Evolutionary conservation across 2,329 filamentous ascomycete species (phyloP).

Genomic region (Fusarium anthophilum): DNA sequence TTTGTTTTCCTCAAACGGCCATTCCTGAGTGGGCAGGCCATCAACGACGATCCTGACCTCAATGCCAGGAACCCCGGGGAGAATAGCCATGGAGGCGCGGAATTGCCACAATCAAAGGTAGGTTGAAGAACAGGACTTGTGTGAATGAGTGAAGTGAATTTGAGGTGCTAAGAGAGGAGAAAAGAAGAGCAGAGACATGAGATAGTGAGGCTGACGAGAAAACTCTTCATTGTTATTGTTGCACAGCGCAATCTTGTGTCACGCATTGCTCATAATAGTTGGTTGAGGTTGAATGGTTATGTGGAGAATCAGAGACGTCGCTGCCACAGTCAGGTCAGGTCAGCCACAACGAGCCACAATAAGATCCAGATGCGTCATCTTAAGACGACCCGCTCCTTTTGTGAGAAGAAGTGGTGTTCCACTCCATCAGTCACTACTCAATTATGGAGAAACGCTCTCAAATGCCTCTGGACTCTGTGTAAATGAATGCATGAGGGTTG

Average conservation of each 20-base stretch:
- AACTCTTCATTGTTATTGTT: background rate
- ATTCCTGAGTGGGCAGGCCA: background rate
- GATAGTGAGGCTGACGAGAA: background rate
- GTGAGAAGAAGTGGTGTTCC: background rate
- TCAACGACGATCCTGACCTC: background rate
- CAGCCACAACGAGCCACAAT: background rate
- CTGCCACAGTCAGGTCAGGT: background rate
- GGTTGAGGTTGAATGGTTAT: background rate
- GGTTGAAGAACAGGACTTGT: background rate
- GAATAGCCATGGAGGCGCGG: background rate
- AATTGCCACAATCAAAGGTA: background rate
- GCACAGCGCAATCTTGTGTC: background rate
- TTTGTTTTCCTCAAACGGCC: background rate
- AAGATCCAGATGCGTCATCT: no score
- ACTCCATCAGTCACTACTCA: no score
- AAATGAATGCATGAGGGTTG: accelerated
- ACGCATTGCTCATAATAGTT: background rate
- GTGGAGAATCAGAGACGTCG: background rate
- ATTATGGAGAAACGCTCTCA: accelerated
- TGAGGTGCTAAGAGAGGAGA: background rate
- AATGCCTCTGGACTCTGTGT: no score
- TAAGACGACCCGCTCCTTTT: no score
- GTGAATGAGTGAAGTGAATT: background rate
- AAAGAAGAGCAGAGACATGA: background rate
- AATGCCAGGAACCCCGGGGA: background rate